Percentiles rank a stretch among this genome's conserved stretches.
Evolutionary conservation across 306 rosid species (phyloP).

Genomic region (Quercus cerris): DNA sequence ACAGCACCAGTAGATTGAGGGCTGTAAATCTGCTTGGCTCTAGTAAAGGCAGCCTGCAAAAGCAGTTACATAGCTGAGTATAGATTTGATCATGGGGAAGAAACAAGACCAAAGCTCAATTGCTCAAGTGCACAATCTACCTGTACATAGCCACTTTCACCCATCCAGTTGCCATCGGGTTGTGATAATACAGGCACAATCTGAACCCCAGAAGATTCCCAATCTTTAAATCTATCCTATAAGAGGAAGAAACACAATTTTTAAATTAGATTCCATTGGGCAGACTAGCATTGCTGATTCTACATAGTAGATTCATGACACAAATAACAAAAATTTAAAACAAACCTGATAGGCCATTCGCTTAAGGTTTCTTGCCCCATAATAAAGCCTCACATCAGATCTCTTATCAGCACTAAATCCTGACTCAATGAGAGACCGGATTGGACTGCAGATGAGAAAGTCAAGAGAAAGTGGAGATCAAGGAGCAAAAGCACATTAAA

Average conservation of each 20-base stretch:
- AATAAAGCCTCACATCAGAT: constrained; percentile 79
- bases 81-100: not conserved
- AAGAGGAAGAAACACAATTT: constrained; percentile 18
- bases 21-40: constrained; percentile 61
- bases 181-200: constrained; percentile 93
- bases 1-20: constrained; percentile 71
- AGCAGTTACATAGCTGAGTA: constrained; percentile 5
- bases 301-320: not conserved
- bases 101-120: not conserved
- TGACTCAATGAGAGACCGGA: constrained; percentile 81
- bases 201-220: constrained; percentile 90
- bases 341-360: constrained; percentile 97
- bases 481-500: not conserved
- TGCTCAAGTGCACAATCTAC: constrained; percentile 29
- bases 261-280: constrained; percentile 14
- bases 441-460: constrained; percentile 59
- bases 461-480: constrained; percentile 8
- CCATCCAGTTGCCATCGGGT: constrained; percentile 72
- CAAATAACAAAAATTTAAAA: constrained; percentile 7
- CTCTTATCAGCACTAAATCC: constrained; percentile 68
- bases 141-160: constrained; percentile 90
- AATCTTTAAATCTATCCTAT: constrained; percentile 84
- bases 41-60: constrained; percentile 78
- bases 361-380: constrained; percentile 84
- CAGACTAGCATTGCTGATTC: constrained; percentile 1